Evolutionary conservation across 768 basidiomycete genomes (phyloP), one percentile per base, ranked within the genome.

Genomic region (Trametes elegans): DNA sequence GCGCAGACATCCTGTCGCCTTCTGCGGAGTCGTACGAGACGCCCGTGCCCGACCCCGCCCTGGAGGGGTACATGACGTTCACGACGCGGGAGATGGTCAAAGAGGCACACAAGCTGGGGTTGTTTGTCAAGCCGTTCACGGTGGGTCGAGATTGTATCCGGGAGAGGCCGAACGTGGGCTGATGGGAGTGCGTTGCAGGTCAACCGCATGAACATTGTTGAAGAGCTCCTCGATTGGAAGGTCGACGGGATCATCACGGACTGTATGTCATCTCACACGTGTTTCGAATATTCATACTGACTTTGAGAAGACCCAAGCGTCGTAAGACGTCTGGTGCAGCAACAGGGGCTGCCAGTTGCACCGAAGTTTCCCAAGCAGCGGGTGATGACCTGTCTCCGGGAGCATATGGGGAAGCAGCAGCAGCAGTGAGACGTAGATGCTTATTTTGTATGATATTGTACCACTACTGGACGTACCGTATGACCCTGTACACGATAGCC

Each of bases 181-280:
- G 5, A 24, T 36, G 29, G 13, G 10, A 29, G n/a, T 3, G 11
- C 16, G 3, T 18, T 34, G 43, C 63, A 88, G 86, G 77, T 86
- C 55, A 82, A 90, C 64, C 71, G 75, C 18, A 70, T 87, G 53
- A 83, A 80, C 61, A 72, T 82, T 32, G 78, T 80, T 2, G 81
- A 87, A n/a, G 75, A 83, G 58, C 65, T 91, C 36, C 50, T 84
- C 29, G 74, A 75, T 14, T 79, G 77, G 73, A 80, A 81, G 3
- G 83, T 82, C 0, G 89, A 91, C 66, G 90, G 88, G 0, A 80
- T 92, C 52, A 91, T 92, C 62, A 83, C 88, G 5, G 89, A 92
- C 65, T 88, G 77, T 78, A 55, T 13, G 75, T 53, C 13, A 21
- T 29, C 35, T 4, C 21, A 40, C 18, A 35, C 9, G 2, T 14